Base-by-base conservation (phyloP, 352 stramenopile species). In the Hyphochytrium catenoides region DNA sequence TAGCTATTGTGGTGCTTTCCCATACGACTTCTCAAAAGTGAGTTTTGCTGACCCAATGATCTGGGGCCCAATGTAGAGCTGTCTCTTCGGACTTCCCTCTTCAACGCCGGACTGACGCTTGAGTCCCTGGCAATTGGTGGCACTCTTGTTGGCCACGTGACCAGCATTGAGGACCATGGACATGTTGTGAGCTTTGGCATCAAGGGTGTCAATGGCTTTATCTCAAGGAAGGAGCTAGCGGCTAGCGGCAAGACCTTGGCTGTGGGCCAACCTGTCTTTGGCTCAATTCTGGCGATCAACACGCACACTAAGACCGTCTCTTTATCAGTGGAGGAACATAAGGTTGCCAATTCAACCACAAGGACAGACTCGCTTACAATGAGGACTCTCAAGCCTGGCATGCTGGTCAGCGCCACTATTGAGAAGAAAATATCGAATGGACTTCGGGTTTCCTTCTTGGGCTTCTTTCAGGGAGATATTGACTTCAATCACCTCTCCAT, bases 81-180 rank as follows among this genome's bases (percentile, higher is more conserved):
- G 7, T 91, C 76, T 16, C 57, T 87, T 9, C 68, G 66, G 20
- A 70, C 81, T 4, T 68, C 60, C 29, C 50, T 71, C 38, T 44
- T 95, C 24, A 84, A 95, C 52, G 52, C 50, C 0, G 74, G 77
- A 32, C 55, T 84, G 3, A 43, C 43, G 19, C 46, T 60, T 20
- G 48, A 67, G 34, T 65, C 56, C 14, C 32, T 86, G 1, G 34
- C 31, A 26, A 84, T 82, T 39, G 67, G 56, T 28, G 59, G 76
- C 35, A 50, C 63, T 3, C 41, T 94, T 24, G 62, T 82, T 33
- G 83, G 76, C 34, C 75, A 65, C 15, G 69, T 95, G 29, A 40
- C 60, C 16, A 87, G 64, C 2, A 48, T 93, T 1, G 79, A 95
- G 53, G 82, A 95, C 59, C 82, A 95, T 52, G 85, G 85, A 33